These are phyloP conservation scores for Metschnikowia gruessii DNA, from an alignment of 805 yeast species.

Conservation along the genomic window DNA sequence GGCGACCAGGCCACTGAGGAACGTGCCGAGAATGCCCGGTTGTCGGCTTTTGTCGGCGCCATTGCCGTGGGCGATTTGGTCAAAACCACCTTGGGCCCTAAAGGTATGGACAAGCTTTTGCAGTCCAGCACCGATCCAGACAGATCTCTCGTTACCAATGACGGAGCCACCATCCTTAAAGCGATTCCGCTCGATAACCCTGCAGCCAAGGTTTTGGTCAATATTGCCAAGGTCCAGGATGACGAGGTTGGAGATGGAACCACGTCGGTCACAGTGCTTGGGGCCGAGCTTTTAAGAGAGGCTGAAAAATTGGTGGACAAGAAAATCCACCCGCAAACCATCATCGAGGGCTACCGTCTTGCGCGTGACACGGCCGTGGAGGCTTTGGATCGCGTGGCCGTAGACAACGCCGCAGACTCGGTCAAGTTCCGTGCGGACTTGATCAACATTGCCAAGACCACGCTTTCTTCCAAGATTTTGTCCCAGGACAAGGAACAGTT, in stretches of 20 bases:
- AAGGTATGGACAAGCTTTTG: conserved; percentile 96
- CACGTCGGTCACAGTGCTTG: conserved; percentile 88
- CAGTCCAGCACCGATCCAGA: conserved; percentile 79
- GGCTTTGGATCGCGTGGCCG: conserved; percentile 75
- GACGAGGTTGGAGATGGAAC: conserved; percentile 99
- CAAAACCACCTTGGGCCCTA: conserved; percentile 92
- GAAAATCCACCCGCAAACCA: conserved; percentile 96
- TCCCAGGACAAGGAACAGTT: conserved; percentile 93
- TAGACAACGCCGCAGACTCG: conserved; percentile 60
- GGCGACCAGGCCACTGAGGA: conserved; percentile 98
- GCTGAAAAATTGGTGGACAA: conserved; percentile 90
- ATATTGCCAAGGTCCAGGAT: conserved; percentile 93
- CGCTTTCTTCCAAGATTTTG: conserved; percentile 87
- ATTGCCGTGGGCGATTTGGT: conserved; percentile 98
- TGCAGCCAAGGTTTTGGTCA: conserved; percentile 93
- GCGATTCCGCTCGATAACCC: conserved; percentile 95
- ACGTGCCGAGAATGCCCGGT: conserved; percentile 96
- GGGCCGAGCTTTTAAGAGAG: conserved; percentile 89
- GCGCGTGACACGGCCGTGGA: conserved; percentile 81
- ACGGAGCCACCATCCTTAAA: conserved; percentile 95
- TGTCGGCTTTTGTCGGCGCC: conserved; percentile 97
- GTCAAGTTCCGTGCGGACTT: conserved; percentile 72
- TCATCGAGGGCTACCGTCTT: conserved; percentile 90
- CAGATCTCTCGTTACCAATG: conserved; percentile 83
- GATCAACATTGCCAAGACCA: conserved; percentile 85